phyloP scores from a whole-genome alignment of 176 grass and related monocot species.

The Zoysia japonica region DNA sequence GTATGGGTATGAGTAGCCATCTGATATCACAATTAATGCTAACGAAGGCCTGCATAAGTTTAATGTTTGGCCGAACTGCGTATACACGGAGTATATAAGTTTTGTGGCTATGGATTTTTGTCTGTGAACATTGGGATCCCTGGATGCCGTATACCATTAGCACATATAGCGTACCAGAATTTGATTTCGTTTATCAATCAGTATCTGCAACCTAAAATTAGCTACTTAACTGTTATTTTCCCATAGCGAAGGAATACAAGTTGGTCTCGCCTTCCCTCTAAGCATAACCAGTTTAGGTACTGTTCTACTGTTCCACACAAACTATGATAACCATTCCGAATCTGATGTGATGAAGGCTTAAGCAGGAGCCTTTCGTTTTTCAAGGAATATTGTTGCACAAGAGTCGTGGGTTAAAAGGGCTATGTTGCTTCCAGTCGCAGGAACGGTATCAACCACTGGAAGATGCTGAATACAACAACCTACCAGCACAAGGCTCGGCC shows the following conservation, averaged over 20 bases:
- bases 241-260: neutral
- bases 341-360: constrained; percentile 21
- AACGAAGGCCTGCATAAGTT: neutral
- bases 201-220: neutral
- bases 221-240: neutral
- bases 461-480: constrained; percentile 34
- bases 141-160: neutral
- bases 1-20: neutral
- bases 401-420: constrained; percentile 28
- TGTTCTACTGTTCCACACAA: neutral
- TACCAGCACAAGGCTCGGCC: constrained; percentile 22
- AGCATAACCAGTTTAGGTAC: constrained; percentile 6
- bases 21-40: neutral
- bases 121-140: neutral
- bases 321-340: neutral
- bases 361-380: constrained; percentile 21
- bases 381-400: constrained; percentile 15
- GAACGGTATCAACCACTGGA: constrained; percentile 33
- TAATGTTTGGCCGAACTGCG: neutral
- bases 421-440: constrained; percentile 47
- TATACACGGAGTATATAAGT: neutral
- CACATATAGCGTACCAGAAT: neutral
- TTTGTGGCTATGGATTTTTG: neutral
- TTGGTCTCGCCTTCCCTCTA: neutral
- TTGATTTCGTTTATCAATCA: neutral